phyloP scores from a whole-genome alignment of 768 basidiomycete species.

The Termitomyces sp. region DNA sequence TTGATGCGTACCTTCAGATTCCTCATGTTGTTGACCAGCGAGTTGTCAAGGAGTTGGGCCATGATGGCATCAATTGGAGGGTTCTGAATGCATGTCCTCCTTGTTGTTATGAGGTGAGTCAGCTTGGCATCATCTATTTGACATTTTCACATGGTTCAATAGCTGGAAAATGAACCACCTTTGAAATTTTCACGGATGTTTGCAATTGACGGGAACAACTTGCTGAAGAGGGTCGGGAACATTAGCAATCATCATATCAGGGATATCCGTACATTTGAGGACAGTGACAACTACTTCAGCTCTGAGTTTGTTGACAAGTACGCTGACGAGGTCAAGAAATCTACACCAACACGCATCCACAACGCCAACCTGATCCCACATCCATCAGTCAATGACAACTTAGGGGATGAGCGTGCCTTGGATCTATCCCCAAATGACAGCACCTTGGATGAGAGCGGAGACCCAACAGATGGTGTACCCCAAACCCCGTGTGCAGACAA shows the following conservation, averaged over 20 bases:
- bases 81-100: constrained; percentile 30
- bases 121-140: background rate
- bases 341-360: background rate
- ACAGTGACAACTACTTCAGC: constrained; percentile 23
- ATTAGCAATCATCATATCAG: constrained; percentile 12
- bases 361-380: background rate
- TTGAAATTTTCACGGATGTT: constrained; percentile 22
- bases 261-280: constrained; percentile 15
- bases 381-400: background rate
- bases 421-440: background rate
- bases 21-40: constrained; percentile 13
- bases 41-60: constrained; percentile 20
- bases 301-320: constrained; percentile 22
- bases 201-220: constrained; percentile 12
- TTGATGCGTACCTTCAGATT: constrained; percentile 32
- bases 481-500: constrained; percentile 19
- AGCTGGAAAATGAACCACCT: constrained; percentile 26
- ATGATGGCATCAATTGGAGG: constrained; percentile 26
- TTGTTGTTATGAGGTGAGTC: constrained; percentile 31
- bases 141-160: background rate
- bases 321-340: constrained; percentile 24
- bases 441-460: background rate
- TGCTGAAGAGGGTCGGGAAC: constrained; percentile 22
- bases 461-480: no score
- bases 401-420: background rate